These are phyloP conservation scores for Coemansia sp. DNA, from an alignment of 192 early-diverging fungal species.

Conservation along the genomic window DNA sequence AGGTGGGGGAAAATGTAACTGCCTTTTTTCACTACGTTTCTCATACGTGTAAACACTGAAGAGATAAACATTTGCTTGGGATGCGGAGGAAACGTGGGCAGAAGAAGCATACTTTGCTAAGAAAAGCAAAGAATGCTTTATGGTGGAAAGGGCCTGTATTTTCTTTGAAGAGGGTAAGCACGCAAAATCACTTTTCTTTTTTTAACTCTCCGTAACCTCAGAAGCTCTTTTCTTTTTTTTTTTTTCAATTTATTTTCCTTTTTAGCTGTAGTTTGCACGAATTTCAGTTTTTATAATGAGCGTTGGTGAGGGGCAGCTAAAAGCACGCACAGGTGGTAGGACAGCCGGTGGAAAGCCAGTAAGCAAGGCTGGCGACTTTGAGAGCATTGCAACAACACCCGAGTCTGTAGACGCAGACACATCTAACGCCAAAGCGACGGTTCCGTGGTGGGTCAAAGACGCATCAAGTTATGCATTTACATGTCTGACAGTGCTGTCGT, in stretches of 20 bases:
- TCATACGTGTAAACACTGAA: not conserved
- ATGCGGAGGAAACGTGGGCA: not conserved
- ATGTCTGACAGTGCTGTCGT: slow-evolving; percentile 46
- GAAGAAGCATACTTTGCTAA: not conserved
- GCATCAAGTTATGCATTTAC: slow-evolving; percentile 45
- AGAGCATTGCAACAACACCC: not conserved
- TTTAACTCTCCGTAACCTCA: not conserved
- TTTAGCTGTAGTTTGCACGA: not conserved
- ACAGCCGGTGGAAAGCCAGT: not conserved
- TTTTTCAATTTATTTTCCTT: slow-evolving; percentile 1
- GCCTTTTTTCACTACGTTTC: not conserved
- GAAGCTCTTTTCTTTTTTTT: not conserved
- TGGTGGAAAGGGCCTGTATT: not conserved
- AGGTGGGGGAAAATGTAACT: not conserved
- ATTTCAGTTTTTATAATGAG: slow-evolving; percentile 18
- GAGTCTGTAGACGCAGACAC: not conserved
- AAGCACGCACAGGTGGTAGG: slow-evolving; percentile 5
- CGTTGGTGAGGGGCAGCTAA: slow-evolving; percentile 29
- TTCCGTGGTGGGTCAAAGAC: slow-evolving; percentile 18
- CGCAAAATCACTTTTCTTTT: not conserved
- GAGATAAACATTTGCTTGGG: not conserved
- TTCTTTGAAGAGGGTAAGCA: not conserved
- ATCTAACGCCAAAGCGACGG: not conserved
- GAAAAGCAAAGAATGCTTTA: not conserved
- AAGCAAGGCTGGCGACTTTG: not conserved